A percentile compares a stretch with the other conserved stretches of the same genome.
phyloP scores from a whole-genome alignment of 345 rosid genomes.

The Aethionema arabicum region DNA sequence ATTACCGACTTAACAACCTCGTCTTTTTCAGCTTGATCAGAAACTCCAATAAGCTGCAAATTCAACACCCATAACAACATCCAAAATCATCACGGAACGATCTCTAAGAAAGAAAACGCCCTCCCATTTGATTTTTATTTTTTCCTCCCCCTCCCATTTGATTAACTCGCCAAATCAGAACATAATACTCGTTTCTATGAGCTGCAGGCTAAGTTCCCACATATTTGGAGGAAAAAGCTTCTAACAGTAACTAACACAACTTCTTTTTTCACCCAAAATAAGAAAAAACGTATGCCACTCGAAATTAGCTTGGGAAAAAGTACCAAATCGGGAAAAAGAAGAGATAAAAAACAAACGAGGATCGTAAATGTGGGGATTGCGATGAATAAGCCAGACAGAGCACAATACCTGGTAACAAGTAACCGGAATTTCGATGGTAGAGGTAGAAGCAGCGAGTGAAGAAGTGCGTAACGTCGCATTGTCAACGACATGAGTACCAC shows the following conservation, averaged over 20 bases:
- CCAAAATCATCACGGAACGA: neutral
- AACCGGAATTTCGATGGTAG: slow-evolving; percentile 60
- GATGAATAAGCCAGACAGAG: slow-evolving; percentile 4
- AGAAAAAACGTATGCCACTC: neutral
- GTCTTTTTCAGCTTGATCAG: slow-evolving; percentile 83
- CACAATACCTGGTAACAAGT: slow-evolving; percentile 70
- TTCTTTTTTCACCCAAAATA: slow-evolving; percentile 2
- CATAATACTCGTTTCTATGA: neutral
- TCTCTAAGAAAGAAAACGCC: slow-evolving; percentile 17
- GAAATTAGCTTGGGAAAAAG: neutral
- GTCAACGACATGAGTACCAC: slow-evolving; percentile 50
- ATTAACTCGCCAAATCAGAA: slow-evolving; percentile 10
- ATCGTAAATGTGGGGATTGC: neutral
- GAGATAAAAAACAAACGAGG: neutral
- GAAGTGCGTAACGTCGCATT: slow-evolving; percentile 38
- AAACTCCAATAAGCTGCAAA: slow-evolving; percentile 72
- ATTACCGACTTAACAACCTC: slow-evolving; percentile 83
- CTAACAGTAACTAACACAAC: neutral
- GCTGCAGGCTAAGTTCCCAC: neutral
- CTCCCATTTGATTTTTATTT: too few species aligned
- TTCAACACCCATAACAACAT: slow-evolving; percentile 14
- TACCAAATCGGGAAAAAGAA: slow-evolving; percentile 5
- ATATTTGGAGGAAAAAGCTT: neutral
- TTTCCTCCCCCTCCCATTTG: too few species aligned
- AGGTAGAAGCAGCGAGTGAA: slow-evolving; percentile 34